Conservation (phyloP, 441 rosid species). For the Pelargonium citronellum region DNA sequence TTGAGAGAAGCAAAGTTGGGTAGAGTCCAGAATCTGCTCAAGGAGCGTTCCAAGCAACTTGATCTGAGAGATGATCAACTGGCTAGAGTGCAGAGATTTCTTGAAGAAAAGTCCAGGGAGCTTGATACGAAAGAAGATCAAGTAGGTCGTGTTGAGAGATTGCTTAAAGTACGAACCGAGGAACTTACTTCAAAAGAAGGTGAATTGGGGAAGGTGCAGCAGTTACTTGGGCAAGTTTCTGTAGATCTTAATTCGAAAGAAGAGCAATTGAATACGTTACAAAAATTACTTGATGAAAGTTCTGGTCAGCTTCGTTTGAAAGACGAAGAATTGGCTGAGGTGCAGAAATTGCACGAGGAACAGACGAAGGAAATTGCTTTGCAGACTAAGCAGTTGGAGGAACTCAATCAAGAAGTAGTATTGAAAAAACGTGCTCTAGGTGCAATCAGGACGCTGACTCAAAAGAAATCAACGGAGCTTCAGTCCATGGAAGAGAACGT, state of each 20-base stretch:
- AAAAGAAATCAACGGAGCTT: constrained; percentile 16
- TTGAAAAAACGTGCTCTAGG: constrained; percentile 20
- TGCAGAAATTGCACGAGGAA: background rate
- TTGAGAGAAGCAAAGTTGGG: constrained; percentile 23
- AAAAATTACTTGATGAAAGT: constrained; percentile 6
- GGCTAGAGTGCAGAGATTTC: constrained; percentile 13
- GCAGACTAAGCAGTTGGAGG: constrained; percentile 22
- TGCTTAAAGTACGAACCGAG: constrained; percentile 13
- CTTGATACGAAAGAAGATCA: constrained; percentile 27
- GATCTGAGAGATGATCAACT: constrained; percentile 19
- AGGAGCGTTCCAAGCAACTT: constrained; percentile 19
- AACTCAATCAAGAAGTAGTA: constrained; percentile 17
- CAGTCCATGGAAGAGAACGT: constrained; percentile 6
- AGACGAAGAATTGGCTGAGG: constrained; percentile 16
- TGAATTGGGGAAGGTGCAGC: constrained; percentile 10
- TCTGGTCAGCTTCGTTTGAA: constrained; percentile 21
- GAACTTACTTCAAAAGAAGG: constrained; percentile 11
- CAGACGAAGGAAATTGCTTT: constrained; percentile 5
- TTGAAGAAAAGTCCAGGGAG: constrained; percentile 23
- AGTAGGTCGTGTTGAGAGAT: constrained; percentile 16
- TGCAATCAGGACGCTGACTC: constrained; percentile 9
- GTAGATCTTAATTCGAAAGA: too few species aligned
- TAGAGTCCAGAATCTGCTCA: constrained; percentile 4
- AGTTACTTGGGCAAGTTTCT: constrained; percentile 2
- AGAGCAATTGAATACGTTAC: too few species aligned